Evolutionary conservation across 805 yeast species (phyloP), one percentile per base, ranked within the genome.

Genomic region (Schizosaccharomyces lindneri): DNA sequence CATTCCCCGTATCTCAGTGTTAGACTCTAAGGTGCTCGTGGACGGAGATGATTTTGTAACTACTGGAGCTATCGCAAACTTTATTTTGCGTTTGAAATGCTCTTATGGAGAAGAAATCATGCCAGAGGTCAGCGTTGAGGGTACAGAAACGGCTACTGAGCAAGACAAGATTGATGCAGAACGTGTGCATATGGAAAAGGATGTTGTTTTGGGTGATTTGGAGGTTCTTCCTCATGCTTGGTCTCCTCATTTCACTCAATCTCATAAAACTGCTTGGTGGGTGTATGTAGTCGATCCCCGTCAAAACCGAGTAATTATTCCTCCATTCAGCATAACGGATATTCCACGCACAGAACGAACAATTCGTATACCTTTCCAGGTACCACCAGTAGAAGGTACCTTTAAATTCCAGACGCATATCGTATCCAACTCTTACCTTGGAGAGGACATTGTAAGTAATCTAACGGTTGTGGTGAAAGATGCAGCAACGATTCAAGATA

Each of bases 31-130:
- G 55, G 65, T 65, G 55, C 62, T 64, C 64, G 95, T 90, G 55
- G 90, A 95, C 3, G 97, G 97, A 43, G 97, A 89, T 74, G 69
- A 72, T 17, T 81, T 85, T 36, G 67, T 69, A 24, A 80, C 88
- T 0, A 84, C 95, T 32, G 76, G 78, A 31, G 80, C 97, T 1
- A 78, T 79, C 60, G 81, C 87, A 7, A 89, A 87, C 71, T 74
- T 94, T 63, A 81, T 81, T 39, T 65, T 93, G 55, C 31, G 24
- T 31, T n/a, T 41, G 55, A 65, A 65, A 57, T 62, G 69, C 46
- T 67, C 62, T 46, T 65, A 65, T 21, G 62, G 59, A 5, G 75
- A 41, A 41, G 55, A 43, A 59, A 31, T 24, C 9, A 55, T 59
- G 21, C 21, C 27, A 59, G 55, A 21, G 9, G 55, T 46, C 17